Conservation (phyloP, 2,329 filamentous ascomycete genomes). For the Incumbomyces delicatus region DNA sequence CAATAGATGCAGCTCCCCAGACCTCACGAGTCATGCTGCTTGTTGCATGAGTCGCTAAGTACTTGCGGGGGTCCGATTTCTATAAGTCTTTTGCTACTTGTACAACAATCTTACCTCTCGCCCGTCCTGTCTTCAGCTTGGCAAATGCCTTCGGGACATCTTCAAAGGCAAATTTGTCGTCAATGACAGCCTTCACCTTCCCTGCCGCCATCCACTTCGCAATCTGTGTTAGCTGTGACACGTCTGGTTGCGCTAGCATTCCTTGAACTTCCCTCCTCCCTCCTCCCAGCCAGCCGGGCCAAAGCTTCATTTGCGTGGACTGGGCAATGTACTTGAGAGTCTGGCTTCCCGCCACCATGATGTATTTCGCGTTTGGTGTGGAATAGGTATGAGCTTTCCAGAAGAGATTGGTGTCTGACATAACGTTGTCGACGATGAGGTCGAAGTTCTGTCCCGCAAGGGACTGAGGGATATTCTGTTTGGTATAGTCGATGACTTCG, state of each 20-base stretch:
- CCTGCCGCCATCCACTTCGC: constrained; percentile 48
- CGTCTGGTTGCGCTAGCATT: constrained; percentile 28
- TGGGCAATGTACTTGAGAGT: constrained; percentile 5
- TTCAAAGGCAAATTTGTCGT: constrained; percentile 46
- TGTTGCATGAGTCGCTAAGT: no score
- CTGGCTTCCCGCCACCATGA: constrained; percentile 33
- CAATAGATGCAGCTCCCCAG: no score
- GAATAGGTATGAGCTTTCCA: constrained; percentile 44
- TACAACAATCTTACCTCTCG: constrained; percentile 52
- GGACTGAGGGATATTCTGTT: constrained; percentile 13
- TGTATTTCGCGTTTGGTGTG: constrained; percentile 39
- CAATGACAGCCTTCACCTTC: constrained; percentile 48
- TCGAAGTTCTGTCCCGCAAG: constrained; percentile 43
- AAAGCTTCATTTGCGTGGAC: constrained; percentile 30
- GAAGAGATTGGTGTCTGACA: constrained; percentile 42
- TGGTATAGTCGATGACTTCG: constrained; percentile 52
- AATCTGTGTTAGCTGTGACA: constrained; percentile 41
- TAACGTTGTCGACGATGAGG: constrained; percentile 51
- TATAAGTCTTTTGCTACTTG: constrained; percentile 8
- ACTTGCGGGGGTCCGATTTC: no score
- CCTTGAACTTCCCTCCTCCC: constrained; percentile 33
- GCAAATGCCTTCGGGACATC: constrained; percentile 49
- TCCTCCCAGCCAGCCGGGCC: constrained; percentile 42
- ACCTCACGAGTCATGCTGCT: no score
- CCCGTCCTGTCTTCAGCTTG: constrained; percentile 46